Evolutionary conservation across 495 filamentous ascomycete genomes (phyloP), one percentile per base, ranked within the genome.

Genomic region (Physcia stellaris): DNA sequence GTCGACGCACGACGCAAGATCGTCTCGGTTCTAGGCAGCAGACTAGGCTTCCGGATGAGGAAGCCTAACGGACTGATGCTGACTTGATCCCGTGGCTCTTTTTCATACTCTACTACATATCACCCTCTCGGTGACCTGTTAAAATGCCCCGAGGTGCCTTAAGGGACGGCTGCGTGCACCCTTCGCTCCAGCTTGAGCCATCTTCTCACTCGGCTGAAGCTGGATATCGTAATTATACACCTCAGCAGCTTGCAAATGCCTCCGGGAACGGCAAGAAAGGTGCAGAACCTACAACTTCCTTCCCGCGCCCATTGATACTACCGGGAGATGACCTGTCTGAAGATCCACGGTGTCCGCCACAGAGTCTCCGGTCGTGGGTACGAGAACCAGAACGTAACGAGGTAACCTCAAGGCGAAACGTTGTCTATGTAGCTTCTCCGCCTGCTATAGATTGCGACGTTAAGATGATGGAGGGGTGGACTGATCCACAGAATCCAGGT

Each of bases 241-340:
- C 26, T 28, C 26, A 28, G 26, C 9, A 28, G 26, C 26, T 7
- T 7, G 9, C 9, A 28, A 7, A 28, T 7, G 26, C 13, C 7
- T 7, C 26, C 7, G 26, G 9, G 7, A 13, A 7, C 13, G 26
- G 13, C 7, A 28, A 7, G 26, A 28, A 13, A 28, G 9, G 26
- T 13, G 26, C 26, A 13, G 26, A 28, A 7, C 13, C 26, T 28
- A 13, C 26, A 28, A 13, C 26, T 7, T 28, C 26, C 26, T 82
- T 79, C 49, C 77, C 73, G 1, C 74, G 61, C 0, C 77, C 77
- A 0, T 52, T 81, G 10, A 50, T 80, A 1, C 55, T 83, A 0
- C 77, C 77, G 1, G 58, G 57, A 5, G 77, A 82, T 49, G 69
- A 74, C 19, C 64, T 83, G 1, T 55, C 64, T 3, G 47, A 54